Conservation (phyloP, 257 asterid genomes). For the Nicotiana benthamiana region DNA sequence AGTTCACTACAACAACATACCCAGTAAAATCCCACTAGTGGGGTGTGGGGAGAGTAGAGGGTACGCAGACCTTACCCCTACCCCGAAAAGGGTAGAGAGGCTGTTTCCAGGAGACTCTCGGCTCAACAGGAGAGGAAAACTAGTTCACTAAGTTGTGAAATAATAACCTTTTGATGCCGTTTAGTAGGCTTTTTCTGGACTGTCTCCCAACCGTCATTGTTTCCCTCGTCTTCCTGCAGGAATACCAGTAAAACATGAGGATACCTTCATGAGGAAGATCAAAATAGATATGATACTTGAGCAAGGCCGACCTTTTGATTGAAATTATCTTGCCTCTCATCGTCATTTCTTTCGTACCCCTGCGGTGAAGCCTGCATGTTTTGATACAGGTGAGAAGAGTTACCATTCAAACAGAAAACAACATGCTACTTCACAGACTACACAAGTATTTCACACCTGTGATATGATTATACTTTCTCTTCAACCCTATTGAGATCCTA, state of each 20-base stretch:
- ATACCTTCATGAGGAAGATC: background rate
- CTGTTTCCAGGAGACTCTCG: too few species aligned
- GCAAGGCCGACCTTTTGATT: constrained; percentile 17
- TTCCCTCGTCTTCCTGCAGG: constrained; percentile 37
- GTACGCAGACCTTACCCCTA: too few species aligned
- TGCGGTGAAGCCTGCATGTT: constrained; percentile 14
- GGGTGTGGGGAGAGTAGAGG: too few species aligned
- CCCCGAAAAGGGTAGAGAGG: too few species aligned
- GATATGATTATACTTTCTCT: background rate
- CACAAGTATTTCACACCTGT: background rate
- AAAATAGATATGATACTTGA: constrained; percentile 10
- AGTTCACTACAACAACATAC: background rate
- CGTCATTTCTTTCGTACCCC: constrained; percentile 14
- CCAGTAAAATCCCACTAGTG: too few species aligned
- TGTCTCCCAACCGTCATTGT: constrained; percentile 72
- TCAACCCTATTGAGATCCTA: background rate
- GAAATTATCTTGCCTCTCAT: constrained; percentile 10
- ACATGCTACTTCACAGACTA: background rate
- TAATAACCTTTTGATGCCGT: constrained; percentile 48
- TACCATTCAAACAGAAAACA: background rate
- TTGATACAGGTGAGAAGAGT: background rate
- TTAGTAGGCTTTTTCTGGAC: constrained; percentile 53
- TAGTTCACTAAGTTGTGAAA: background rate
- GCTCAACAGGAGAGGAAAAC: background rate
- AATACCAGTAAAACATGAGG: constrained; percentile 12